phyloP scores from a whole-genome alignment of 225 moss, liverwort and hornwort species.

The Takakia lepidozioides region DNA sequence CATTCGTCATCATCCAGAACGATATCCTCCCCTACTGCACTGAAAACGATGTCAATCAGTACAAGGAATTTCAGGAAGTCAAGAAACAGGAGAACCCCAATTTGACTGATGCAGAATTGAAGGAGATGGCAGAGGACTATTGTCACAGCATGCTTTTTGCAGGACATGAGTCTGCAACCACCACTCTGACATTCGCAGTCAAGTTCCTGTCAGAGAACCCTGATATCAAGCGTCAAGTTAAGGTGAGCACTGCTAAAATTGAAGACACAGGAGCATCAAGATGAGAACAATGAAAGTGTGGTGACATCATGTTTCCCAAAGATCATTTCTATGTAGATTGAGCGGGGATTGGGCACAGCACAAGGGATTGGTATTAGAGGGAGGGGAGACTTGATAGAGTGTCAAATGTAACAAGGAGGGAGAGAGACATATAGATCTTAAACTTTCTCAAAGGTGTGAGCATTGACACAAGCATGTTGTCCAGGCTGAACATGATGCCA shows the following conservation, averaged over 20 bases:
- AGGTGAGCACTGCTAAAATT: no score
- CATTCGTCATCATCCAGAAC: slow-evolving; percentile 20
- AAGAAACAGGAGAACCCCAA: slow-evolving; percentile 17
- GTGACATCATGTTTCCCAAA: neutral
- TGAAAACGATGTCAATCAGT: slow-evolving; percentile 21
- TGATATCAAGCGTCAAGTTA: slow-evolving; percentile 16
- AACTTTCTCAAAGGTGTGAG: no score
- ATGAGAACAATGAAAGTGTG: neutral
- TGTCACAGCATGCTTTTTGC: slow-evolving; percentile 31
- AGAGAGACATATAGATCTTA: no score
- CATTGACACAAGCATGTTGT: no score
- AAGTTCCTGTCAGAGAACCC: slow-evolving; percentile 26
- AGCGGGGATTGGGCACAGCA: no score
- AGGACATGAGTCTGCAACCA: slow-evolving; percentile 31
- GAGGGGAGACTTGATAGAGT: no score
- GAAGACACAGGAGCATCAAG: no score
- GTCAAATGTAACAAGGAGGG: no score
- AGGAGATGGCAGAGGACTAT: slow-evolving; percentile 33
- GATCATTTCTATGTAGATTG: no score
- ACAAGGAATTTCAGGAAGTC: slow-evolving; percentile 14
- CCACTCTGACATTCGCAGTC: slow-evolving; percentile 27
- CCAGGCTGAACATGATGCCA: slow-evolving; percentile 29
- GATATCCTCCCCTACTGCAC: slow-evolving; percentile 21
- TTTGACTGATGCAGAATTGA: slow-evolving; percentile 17
- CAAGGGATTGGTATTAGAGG: no score